Evolutionary conservation across 2,329 filamentous ascomycete species (phyloP), one percentile per base, ranked within the genome.

Genomic region (Aspergillus amoenus): DNA sequence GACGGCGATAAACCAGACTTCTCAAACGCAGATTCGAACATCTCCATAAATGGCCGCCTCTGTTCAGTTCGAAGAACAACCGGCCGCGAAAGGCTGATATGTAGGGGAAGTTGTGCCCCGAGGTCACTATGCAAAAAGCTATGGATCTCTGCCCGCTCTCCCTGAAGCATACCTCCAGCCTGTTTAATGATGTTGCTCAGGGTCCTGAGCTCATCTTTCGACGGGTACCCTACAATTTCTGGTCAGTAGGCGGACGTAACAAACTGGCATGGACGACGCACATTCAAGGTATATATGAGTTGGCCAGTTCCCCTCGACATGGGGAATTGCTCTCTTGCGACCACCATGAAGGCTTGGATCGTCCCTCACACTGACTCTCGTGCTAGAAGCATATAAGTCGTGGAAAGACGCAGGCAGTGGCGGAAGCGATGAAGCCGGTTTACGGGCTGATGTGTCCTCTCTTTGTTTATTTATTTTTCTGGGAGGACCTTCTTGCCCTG

Each of bases 271-370:
- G 15, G 9, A 17, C 17, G 32, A 55, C 17, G 24, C 81, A 95
- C 94, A 99, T 78, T 97, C 93, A 56, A 96, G 80, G 73, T 96
- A 97, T 45, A 97, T 72, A 75, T 97, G 93, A 34, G 88, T 91
- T 1, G 93, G 91, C 94, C 94, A 99, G 73, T 92, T 91, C 59
- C 94, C 94, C 58, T 87, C 84, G 24, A 93, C 80, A 74, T 99
- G 94, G 22, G 93, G 93, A 48, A 86, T 89, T 56, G 88, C 84
- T 42, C 94, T 85, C 70, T 88, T 91, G 45, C 93, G 87, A 53
- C 94, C 94, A 32, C 88, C 89, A 73, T 99, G 94, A 57, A 97
- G 80, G 58, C 82, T 81, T 1, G 93, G 92, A 69, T 96, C 89
- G 75, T 97, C 94, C 65, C 80, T 82, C 41, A 88, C 88, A 73